A percentile compares a stretch with the other conserved stretches of the same genome.
Conservation (phyloP, 108 stramenopile species). For the Phaeodactylum tricornutum region DNA sequence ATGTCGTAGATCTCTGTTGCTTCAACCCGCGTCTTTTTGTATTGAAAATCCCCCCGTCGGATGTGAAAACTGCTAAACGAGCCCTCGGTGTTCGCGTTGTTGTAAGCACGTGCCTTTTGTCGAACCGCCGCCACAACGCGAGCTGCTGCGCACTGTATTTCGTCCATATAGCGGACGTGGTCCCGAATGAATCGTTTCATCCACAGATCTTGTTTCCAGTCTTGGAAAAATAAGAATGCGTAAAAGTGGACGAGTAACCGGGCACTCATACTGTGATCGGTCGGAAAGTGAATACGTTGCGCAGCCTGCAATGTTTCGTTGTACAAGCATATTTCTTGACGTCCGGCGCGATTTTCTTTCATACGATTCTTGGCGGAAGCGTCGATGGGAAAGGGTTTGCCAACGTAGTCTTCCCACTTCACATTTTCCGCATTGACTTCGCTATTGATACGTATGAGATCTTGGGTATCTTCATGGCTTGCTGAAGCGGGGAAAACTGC, state of each 20-base stretch:
- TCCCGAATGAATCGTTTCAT: constrained; percentile 78
- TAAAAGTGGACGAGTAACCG: constrained; percentile 87
- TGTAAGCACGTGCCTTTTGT: constrained; percentile 21
- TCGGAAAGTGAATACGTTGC: constrained; percentile 69
- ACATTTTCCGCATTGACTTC: too few species aligned
- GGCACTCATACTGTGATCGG: constrained; percentile 39
- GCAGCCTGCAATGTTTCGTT: constrained; percentile 55
- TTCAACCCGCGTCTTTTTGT: constrained; percentile 48
- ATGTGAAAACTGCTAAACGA: constrained; percentile 80
- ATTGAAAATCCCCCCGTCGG: constrained; percentile 76
- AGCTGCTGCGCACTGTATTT: constrained; percentile 88
- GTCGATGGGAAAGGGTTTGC: constrained; percentile 62
- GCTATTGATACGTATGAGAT: not conserved
- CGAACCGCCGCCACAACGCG: constrained; percentile 71
- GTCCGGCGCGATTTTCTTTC: constrained; percentile 55
- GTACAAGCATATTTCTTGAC: constrained; percentile 64
- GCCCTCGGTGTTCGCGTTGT: constrained; percentile 11
- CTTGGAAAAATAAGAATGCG: constrained; percentile 85
- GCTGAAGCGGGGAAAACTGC: constrained; percentile 64
- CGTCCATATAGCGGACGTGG: constrained; percentile 82
- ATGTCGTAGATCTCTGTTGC: constrained; percentile 42
- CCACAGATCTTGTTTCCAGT: constrained; percentile 73
- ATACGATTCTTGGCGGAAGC: constrained; percentile 51
- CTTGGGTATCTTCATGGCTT: constrained; percentile 21
- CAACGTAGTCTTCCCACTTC: constrained; percentile 20